A percentile compares a stretch with the other conserved stretches of the same genome.
These are phyloP conservation scores for Schizophyllum amplum DNA, from an alignment of 1,284 basidiomycete genomes.

Conservation along the genomic window DNA sequence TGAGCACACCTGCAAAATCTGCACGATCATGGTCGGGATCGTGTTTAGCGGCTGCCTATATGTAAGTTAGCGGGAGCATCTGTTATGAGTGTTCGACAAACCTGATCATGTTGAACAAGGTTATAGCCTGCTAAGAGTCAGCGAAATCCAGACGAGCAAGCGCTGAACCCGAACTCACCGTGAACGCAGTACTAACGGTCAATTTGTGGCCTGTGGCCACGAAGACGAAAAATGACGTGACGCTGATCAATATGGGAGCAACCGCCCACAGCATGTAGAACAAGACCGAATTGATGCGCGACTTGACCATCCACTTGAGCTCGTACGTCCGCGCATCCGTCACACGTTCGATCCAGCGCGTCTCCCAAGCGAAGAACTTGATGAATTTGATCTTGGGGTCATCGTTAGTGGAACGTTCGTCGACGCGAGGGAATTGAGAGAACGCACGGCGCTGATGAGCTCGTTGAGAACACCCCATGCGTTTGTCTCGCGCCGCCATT, in stretches of 20 bases:
- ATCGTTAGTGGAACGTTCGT: not conserved
- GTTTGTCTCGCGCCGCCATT: constrained; percentile 69
- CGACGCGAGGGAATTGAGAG: not conserved
- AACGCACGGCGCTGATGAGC: constrained; percentile 59
- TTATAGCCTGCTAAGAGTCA: constrained; percentile 31
- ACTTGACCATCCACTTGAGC: constrained; percentile 63
- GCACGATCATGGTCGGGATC: constrained; percentile 46
- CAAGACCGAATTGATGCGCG: constrained; percentile 55
- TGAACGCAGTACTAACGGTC: constrained; percentile 12
- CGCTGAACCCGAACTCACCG: constrained; percentile 3
- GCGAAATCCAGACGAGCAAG: constrained; percentile 26
- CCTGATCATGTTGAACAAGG: constrained; percentile 47
- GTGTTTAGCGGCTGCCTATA: constrained; percentile 20
- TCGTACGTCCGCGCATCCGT: constrained; percentile 53
- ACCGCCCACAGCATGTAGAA: constrained; percentile 57
- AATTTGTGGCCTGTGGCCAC: constrained; percentile 12
- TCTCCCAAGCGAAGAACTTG: constrained; percentile 84
- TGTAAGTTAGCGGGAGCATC: no score
- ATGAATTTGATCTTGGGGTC: constrained; percentile 61
- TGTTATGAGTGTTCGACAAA: no score
- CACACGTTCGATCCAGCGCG: constrained; percentile 57
- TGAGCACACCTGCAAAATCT: constrained; percentile 31
- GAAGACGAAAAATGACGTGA: constrained; percentile 11
- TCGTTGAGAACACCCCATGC: constrained; percentile 86
- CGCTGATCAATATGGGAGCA: constrained; percentile 33